Evolutionary conservation across 495 filamentous ascomycete species (phyloP), one percentile per base, ranked within the genome.

Genomic region (Penicillium samsonianum): DNA sequence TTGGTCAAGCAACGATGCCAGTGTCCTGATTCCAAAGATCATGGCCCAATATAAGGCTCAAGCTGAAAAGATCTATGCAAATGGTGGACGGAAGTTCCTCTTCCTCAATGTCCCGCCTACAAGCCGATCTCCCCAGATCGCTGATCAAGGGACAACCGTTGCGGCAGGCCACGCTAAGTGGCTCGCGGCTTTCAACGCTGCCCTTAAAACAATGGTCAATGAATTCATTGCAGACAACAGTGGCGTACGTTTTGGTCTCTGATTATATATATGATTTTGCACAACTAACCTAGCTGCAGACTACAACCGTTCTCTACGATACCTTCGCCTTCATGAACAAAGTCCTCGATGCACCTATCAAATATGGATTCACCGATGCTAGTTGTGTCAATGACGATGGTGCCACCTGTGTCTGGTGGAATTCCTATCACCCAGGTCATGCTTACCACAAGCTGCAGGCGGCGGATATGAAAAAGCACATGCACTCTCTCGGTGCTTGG

Each of bases 31-130:
- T 25, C 70, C 69, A 7, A 65, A 63, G 26, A 78, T 90, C n/a
- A 82, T 88, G 65, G 71, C 76, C 16, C 78, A 78, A 40, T 89
- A 90, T 50, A 77, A 78, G 50, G 63, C 65, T 1, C 68, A 85
- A 22, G 62, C 85, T 4, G 75, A 85, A 57, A 58, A 86, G 54
- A 65, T 89, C 16, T 90, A 90, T 64, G 50, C 64, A 23, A 77
- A 77, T 19, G 90, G 90, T 0, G 89, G 83, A 6, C 81, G 88
- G 48, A 90, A 88, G 58, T 92, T 92, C 66, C 70, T 88, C n/a
- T 81, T 92, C 64, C 54, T 92, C 57, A 86, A 85, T 52, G 88
- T 91, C 3, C 90, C 90, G 0, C 84, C 90, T 3, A 78, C 88
- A n/a, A 76, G 90, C 37, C 82, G 85, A 11, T 82, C 80, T 22